These are phyloP conservation scores for Chlamydomonas asymmetrica DNA, from an alignment of 139 green algal genomes.

Conservation along the genomic window DNA sequence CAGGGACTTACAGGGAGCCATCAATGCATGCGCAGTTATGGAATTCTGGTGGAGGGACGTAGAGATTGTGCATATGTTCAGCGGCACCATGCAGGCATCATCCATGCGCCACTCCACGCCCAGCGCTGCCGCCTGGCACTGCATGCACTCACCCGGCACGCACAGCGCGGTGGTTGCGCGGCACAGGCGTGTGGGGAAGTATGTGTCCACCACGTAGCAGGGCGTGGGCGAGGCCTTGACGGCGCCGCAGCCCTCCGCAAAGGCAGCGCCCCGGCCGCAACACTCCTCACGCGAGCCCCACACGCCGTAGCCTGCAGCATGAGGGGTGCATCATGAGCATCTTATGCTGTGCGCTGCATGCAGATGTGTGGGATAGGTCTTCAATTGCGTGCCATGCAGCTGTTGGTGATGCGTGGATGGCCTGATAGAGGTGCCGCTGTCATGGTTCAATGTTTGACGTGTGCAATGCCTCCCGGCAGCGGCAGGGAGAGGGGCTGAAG, in stretches of 20 bases:
- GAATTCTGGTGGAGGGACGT: too few relatives aligned
- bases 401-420: neutral
- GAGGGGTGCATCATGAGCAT: neutral
- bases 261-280: constrained; percentile 39
- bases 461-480: neutral
- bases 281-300: constrained; percentile 31
- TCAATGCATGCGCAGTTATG: too few relatives aligned
- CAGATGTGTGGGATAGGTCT: neutral
- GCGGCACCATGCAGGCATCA: too few relatives aligned
- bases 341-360: neutral
- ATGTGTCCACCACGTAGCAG: constrained; percentile 58
- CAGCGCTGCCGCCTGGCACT: too few relatives aligned
- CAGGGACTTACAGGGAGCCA: too few relatives aligned
- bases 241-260: constrained; percentile 40
- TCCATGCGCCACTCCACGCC: too few relatives aligned
- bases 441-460: too few relatives aligned
- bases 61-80: too few relatives aligned
- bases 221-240: constrained; percentile 13
- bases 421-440: neutral
- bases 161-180: constrained; percentile 33
- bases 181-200: constrained; percentile 45
- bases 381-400: neutral
- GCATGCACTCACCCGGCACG: constrained; percentile 4
- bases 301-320: constrained; percentile 42
- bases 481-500: neutral